Conservation (phyloP, 345 rosid species). For the Angophora floribunda region DNA sequence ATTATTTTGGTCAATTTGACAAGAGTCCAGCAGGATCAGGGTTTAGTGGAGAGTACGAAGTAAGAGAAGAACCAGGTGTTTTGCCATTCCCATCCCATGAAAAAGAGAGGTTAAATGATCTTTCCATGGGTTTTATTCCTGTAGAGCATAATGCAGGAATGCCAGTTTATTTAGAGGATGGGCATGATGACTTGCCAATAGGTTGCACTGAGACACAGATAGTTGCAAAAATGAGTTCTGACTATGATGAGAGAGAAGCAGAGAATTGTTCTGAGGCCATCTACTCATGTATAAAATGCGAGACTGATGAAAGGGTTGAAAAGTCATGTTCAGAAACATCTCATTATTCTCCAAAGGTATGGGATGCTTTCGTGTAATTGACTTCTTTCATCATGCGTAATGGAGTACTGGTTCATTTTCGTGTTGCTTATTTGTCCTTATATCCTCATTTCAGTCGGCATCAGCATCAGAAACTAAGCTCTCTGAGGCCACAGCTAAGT, state of each 20-base stretch:
- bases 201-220: slow-evolving; percentile 4
- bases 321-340: background rate
- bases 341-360: slow-evolving; percentile 28
- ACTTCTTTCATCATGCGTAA: background rate
- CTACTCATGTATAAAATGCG: background rate
- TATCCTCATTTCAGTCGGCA: slow-evolving; percentile 5
- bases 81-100: slow-evolving; percentile 9
- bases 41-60: background rate
- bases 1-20: slow-evolving; percentile 24
- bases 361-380: background rate
- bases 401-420: background rate
- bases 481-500: slow-evolving; percentile 6
- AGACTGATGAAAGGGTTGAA: background rate
- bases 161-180: slow-evolving; percentile 11
- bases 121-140: slow-evolving; percentile 1
- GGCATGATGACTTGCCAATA: background rate
- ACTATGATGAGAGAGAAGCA: background rate
- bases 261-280: background rate
- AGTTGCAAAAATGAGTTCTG: background rate
- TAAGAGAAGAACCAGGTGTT: slow-evolving; percentile 9
- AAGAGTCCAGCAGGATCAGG: slow-evolving; percentile 38
- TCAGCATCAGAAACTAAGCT: slow-evolving; percentile 5
- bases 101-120: background rate
- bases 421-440: background rate
- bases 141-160: slow-evolving; percentile 5